A percentile compares a stretch with the other conserved stretches of the same genome.
Evolutionary conservation across 2,329 filamentous ascomycete genomes (phyloP).

Genomic region (Alternaria triticina): DNA sequence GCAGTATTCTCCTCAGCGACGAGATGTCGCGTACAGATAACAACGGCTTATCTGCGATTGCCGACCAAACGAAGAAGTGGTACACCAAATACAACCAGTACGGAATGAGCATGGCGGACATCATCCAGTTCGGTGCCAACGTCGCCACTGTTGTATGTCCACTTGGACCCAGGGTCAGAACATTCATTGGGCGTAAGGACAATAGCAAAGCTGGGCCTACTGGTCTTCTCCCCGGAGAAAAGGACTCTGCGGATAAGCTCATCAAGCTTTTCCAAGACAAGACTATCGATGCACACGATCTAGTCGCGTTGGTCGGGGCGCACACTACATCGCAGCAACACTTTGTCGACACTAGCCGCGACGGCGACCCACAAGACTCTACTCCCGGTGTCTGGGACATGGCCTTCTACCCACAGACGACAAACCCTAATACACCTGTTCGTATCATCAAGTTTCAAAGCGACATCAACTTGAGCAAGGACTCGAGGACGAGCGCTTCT

Average conservation of each 20-base stretch:
- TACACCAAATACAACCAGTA: conserved; percentile 43
- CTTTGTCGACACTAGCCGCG: conserved; percentile 38
- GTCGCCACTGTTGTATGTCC: conserved; percentile 49
- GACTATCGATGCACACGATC: conserved; percentile 47
- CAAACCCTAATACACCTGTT: conserved; percentile 27
- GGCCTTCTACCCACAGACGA: conserved; percentile 45
- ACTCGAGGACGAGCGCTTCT: conserved; percentile 41
- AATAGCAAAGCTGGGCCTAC: conserved; percentile 42
- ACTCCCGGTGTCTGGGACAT: conserved; percentile 50
- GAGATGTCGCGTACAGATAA: conserved; percentile 39
- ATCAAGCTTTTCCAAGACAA: conserved; percentile 48
- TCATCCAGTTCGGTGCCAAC: conserved; percentile 49
- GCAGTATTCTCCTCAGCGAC: conserved; percentile 41
- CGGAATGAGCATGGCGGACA: conserved; percentile 47
- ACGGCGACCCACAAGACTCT: conserved; percentile 46
- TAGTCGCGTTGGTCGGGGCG: conserved; percentile 47
- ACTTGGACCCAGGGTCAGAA: conserved; percentile 46
- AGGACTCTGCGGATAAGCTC: conserved; percentile 41
- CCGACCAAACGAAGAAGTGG: conserved; percentile 39
- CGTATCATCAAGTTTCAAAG: conserved; percentile 47
- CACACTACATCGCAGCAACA: conserved; percentile 49
- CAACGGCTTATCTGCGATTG: conserved; percentile 35
- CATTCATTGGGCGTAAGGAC: conserved; percentile 49
- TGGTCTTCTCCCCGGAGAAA: conserved; percentile 42
- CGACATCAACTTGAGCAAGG: conserved; percentile 44